Evolutionary conservation across 352 stramenopile genomes (phyloP).

Genomic region (Phytophthora hybrid): DNA sequence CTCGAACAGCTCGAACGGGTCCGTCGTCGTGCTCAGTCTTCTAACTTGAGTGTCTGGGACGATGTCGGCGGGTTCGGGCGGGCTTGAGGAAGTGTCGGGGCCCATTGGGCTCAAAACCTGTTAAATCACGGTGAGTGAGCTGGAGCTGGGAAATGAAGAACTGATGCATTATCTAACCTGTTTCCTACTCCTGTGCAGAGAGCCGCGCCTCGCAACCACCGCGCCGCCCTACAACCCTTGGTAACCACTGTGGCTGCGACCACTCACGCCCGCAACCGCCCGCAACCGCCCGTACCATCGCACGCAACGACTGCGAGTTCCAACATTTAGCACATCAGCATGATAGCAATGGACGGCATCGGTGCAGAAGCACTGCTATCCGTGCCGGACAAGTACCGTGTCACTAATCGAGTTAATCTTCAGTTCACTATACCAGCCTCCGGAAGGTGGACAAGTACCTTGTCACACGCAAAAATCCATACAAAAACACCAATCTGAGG

Average conservation of each 20-base stretch:
- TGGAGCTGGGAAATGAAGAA: constrained; percentile 1
- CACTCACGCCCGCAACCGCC: background rate
- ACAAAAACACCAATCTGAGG: no score
- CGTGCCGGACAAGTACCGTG: no score
- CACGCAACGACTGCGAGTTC: background rate
- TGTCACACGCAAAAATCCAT: no score
- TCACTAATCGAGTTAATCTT: no score
- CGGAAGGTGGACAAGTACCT: no score
- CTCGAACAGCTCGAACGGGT: background rate
- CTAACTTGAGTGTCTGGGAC: background rate
- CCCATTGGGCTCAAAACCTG: background rate
- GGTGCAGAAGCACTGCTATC: no score
- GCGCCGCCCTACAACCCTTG: background rate
- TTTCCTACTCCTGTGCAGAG: background rate
- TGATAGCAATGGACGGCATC: no score
- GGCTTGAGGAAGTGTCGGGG: background rate
- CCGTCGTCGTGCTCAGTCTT: background rate
- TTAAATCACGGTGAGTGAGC: background rate
- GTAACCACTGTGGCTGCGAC: background rate
- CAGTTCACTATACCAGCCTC: no score
- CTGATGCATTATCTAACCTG: constrained; percentile 3
- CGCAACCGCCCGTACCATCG: background rate
- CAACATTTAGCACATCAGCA: no score
- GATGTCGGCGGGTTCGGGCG: background rate
- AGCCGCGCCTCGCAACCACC: background rate